phyloP scores from a whole-genome alignment of 352 stramenopile species.

The Pythium plurisporium region DNA sequence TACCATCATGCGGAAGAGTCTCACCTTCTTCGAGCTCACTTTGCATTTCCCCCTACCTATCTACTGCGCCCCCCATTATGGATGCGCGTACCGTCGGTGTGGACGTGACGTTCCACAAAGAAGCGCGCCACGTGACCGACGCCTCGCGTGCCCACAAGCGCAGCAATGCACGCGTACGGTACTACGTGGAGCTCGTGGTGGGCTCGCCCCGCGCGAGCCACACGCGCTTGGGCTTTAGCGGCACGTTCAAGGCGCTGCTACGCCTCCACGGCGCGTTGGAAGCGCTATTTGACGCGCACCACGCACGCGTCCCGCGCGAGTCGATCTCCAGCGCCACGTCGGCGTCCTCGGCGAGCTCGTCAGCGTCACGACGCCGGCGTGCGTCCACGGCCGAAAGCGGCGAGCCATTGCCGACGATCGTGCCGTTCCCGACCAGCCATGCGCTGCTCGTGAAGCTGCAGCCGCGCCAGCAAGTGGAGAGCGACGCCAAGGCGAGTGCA shows the following conservation, averaged over 20 bases:
- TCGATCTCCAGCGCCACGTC: conserved; percentile 44
- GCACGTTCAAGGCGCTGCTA: conserved; percentile 57
- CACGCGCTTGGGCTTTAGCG: conserved; percentile 58
- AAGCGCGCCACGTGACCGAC: conserved; percentile 50
- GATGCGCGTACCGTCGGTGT: conserved; percentile 34
- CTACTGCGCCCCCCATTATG: no score
- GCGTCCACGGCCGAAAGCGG: conserved; percentile 19
- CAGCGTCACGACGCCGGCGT: conserved; percentile 8
- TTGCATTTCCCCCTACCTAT: no score
- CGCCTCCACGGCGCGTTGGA: conserved; percentile 45
- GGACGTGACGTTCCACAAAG: conserved; percentile 63
- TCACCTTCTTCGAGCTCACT: no score
- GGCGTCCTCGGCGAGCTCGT: conserved; percentile 39
- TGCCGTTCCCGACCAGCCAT: conserved; percentile 21
- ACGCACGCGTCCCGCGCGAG: conserved; percentile 29
- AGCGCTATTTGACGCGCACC: conserved; percentile 31
- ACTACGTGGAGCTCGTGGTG: conserved; percentile 70
- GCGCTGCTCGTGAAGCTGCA: conserved; percentile 52
- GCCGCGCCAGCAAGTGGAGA: conserved; percentile 34
- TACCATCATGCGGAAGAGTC: no score
- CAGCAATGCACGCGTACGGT: conserved; percentile 48
- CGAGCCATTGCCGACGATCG: conserved; percentile 1
- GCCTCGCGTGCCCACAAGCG: conserved; percentile 27
- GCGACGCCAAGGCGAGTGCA: conserved; percentile 46
- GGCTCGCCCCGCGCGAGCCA: conserved; percentile 43